A percentile compares a stretch with the other conserved stretches of the same genome.
Evolutionary conservation across 176 grass and related monocot genomes (phyloP).

Genomic region (maize (Zea mays)): Zm-B73-REFERENCE-NAM-5.0 NC_050097.1:179127501-179128000

Average conservation of each 20-base stretch:
- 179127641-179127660: not conserved
- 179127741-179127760: conserved; percentile 22
- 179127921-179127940: conserved; percentile 72
- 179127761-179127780: conserved; percentile 33
- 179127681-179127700: not conserved
- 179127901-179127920: conserved; percentile 47
- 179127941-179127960: conserved; percentile 79
- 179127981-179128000: conserved; percentile 36
- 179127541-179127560: conserved; percentile 7
- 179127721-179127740: not conserved
- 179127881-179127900: not conserved
- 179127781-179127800: not conserved
- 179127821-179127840: not conserved
- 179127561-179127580: conserved; percentile 40
- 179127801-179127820: not conserved
- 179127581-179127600: conserved; percentile 21
- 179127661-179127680: conserved; percentile 35
- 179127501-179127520: not conserved
- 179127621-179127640: not conserved
- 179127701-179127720: conserved; percentile 43
- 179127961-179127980: conserved; percentile 34
- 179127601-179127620: conserved; percentile 2
- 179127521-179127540: not conserved
- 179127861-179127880: conserved; percentile 24
- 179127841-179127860: conserved; percentile 8